A percentile compares a stretch with the other conserved stretches of the same genome.
Evolutionary conservation across 768 basidiomycete species (phyloP).

Genomic region (Erythrobasidium yunnanense): DNA sequence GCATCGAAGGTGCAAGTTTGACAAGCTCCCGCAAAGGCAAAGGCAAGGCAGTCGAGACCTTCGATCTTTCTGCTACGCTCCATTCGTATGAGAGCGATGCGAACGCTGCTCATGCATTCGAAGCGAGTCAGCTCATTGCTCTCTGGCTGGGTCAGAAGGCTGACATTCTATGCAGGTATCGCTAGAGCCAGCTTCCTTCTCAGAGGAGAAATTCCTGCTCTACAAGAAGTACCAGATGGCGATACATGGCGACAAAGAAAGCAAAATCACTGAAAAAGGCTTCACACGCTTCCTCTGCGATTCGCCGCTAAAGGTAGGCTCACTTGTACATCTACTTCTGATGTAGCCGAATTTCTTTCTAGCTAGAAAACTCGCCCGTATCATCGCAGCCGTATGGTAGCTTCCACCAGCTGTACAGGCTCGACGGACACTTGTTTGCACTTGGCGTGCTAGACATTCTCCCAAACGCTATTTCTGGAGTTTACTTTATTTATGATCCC

Average conservation of each 20-base stretch:
- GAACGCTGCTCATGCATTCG: constrained; percentile 30
- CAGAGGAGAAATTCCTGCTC: constrained; percentile 67
- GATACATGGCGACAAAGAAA: constrained; percentile 59
- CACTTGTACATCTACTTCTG: neutral
- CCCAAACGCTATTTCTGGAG: constrained; percentile 65
- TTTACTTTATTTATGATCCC: constrained; percentile 82
- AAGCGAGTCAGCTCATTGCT: too few species aligned
- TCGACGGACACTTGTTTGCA: constrained; percentile 72
- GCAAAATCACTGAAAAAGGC: constrained; percentile 38
- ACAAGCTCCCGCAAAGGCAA: constrained; percentile 3
- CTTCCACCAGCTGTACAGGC: constrained; percentile 75
- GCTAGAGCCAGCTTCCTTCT: constrained; percentile 66
- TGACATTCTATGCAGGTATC: too few species aligned
- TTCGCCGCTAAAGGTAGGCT: constrained; percentile 56
- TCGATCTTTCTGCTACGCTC: constrained; percentile 47
- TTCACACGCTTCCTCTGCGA: constrained; percentile 60
- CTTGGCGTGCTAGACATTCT: constrained; percentile 83
- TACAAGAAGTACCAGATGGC: constrained; percentile 61
- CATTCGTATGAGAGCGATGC: constrained; percentile 51
- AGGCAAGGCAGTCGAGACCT: constrained; percentile 35
- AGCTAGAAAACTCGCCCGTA: constrained; percentile 51
- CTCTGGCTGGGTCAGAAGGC: too few species aligned
- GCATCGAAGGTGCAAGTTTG: too few species aligned
- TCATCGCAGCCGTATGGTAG: constrained; percentile 63
- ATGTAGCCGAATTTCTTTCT: neutral